phyloP scores from a whole-genome alignment of 108 stramenopile genomes.

The Nitzschia putrida region DNA sequence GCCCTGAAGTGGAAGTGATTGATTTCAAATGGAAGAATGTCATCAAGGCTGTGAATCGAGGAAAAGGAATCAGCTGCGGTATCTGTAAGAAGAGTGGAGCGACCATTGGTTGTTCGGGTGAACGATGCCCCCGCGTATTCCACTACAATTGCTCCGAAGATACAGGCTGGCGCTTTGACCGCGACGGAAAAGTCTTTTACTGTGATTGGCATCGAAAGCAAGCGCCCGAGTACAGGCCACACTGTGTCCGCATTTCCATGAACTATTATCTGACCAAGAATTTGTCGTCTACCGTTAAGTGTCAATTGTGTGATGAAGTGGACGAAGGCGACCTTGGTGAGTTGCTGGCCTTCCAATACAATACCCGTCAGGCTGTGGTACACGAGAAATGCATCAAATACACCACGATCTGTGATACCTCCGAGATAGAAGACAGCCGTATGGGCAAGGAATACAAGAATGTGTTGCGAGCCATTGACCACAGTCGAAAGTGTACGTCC shows the following conservation, averaged over 20 bases:
- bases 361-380: conserved; percentile 11
- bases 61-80: conserved; percentile 34
- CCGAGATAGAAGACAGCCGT: conserved; percentile 22
- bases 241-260: conserved; percentile 42
- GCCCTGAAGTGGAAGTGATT: conserved; percentile 56
- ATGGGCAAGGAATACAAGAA: conserved; percentile 44
- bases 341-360: conserved; percentile 46
- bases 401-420: conserved; percentile 43
- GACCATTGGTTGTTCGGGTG: conserved; percentile 51
- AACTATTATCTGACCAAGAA: conserved; percentile 36
- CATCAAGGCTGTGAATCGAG: conserved; percentile 51
- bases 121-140: conserved; percentile 38
- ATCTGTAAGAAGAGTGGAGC: conserved; percentile 48
- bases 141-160: conserved; percentile 61
- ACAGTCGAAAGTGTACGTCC: conserved; percentile 15
- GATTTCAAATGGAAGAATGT: conserved; percentile 60
- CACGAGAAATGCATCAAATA: conserved; percentile 46
- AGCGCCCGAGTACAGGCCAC: conserved; percentile 2
- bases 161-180: conserved; percentile 64
- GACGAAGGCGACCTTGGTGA: conserved; percentile 21
- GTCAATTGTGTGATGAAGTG: conserved; percentile 25
- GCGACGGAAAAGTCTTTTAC: conserved; percentile 53
- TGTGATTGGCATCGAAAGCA: conserved; percentile 45
- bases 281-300: conserved; percentile 6
- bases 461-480: conserved; percentile 41